Evolutionary conservation across 257 asterid genomes (phyloP).

Genomic region (Phtheirospermum japonicum): DNA sequence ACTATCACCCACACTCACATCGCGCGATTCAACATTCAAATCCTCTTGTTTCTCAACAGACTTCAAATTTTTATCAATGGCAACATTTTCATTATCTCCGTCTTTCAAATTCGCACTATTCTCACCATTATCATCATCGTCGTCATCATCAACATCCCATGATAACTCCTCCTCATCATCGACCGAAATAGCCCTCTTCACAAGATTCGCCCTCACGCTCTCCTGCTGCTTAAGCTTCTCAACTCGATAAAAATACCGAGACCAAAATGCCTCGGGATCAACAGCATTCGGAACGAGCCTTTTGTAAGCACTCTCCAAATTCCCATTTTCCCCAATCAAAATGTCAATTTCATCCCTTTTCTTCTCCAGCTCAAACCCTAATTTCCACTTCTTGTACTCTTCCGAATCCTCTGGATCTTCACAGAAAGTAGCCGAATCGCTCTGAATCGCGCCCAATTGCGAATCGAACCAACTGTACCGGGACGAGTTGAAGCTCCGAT

Average conservation of each 20-base stretch:
- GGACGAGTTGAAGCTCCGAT: constrained; percentile 40
- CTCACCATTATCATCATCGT: constrained; percentile 28
- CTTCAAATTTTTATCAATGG: constrained; percentile 19
- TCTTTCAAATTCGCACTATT: constrained; percentile 19
- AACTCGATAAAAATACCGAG: constrained; percentile 68
- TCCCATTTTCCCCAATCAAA: constrained; percentile 56
- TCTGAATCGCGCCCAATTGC: constrained; percentile 53
- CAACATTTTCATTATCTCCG: constrained; percentile 30
- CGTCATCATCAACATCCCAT: constrained; percentile 86
- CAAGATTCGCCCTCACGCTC: constrained; percentile 66
- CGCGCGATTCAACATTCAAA: constrained; percentile 21
- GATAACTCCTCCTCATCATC: constrained; percentile 78
- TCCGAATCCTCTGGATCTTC: constrained; percentile 71
- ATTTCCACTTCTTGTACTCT: constrained; percentile 65
- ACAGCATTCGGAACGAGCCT: constrained; percentile 57
- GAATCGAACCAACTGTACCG: constrained; percentile 72
- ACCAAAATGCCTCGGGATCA: constrained; percentile 72
- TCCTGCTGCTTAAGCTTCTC: constrained; percentile 77
- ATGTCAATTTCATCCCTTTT: constrained; percentile 40
- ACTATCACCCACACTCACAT: constrained; percentile 18
- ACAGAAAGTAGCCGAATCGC: constrained; percentile 47
- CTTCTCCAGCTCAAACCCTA: constrained; percentile 54
- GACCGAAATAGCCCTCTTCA: constrained; percentile 58
- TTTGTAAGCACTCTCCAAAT: constrained; percentile 46
- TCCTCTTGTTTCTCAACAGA: constrained; percentile 25